Evolutionary conservation across 2,329 filamentous ascomycete genomes (phyloP), one percentile per base, ranked within the genome.

Genomic region (Neonectria faginata): DNA sequence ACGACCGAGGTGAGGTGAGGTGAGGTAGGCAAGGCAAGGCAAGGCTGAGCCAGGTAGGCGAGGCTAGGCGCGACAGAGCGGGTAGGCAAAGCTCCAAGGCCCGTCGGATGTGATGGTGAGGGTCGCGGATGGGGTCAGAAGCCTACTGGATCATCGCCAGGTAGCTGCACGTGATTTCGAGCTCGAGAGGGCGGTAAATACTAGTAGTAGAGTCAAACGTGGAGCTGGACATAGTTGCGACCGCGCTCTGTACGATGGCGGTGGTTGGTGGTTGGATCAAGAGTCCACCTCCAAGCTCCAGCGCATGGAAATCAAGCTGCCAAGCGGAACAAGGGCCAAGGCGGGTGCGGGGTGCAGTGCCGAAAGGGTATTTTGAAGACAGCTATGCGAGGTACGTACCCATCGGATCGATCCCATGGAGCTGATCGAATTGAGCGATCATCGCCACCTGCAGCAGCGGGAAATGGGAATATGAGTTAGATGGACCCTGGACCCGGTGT

Each of bases 1-100:
- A 22, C n/a, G n/a, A n/a, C n/a, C n/a, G n/a, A 42, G n/a, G 39
- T 27, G 66, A 48, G 22, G 51, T 11, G 12, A 47, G 36, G 44
- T 50, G 11, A 41, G 36, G 44, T 50, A 8, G 31, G 45, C 25
- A 12, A 18, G 54, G 25, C 25, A 25, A 47, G 36, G 44, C 57
- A 16, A 41, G 47, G 33, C 22, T 18, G 54, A 41, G 47, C 16
- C 5, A 11, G 54, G 10, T 22, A 27, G 54, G 27, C 18, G 41
- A 47, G 29, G 22, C n/a, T 18, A 7, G 31, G 41, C 14, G 18
- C 20, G 44, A 47, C 14, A n/a, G 22, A 48, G 39, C 7, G 39
- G 39, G 8, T 18, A 16, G 25, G 45, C 25, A 45, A 14, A 29
- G 45, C 8, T 48, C 27, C 27, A 11, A 50, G 14, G 27, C 25